phyloP scores from a whole-genome alignment of 768 basidiomycete genomes.

The Tylopilus plumbeoviolaceoides region DNA sequence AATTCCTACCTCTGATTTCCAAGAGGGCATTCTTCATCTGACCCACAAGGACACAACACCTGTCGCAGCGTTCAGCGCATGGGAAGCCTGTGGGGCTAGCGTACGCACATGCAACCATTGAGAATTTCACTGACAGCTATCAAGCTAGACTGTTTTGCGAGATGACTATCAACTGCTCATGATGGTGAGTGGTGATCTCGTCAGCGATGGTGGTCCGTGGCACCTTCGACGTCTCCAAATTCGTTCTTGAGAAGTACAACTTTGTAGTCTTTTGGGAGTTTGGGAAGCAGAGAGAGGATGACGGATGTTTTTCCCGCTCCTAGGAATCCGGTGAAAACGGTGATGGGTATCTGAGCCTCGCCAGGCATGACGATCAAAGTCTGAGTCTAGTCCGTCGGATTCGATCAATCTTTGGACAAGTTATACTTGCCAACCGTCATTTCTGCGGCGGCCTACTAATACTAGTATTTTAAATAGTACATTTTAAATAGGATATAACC shows the following conservation, averaged over 20 bases:
- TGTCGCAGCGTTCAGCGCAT: slow-evolving; percentile 25
- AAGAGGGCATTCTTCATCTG: slow-evolving; percentile 89
- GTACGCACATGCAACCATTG: slow-evolving; percentile 86
- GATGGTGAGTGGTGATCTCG: slow-evolving; percentile 1
- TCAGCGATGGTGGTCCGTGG: neutral
- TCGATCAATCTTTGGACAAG: neutral
- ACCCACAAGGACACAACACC: slow-evolving; percentile 92
- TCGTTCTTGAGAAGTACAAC: slow-evolving; percentile 94
- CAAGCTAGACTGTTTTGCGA: slow-evolving; percentile 80
- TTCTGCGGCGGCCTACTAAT: no score
- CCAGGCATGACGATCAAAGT: slow-evolving; percentile 7
- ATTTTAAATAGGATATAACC: no score
- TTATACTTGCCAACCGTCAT: neutral
- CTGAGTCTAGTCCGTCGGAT: neutral
- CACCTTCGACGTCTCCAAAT: slow-evolving; percentile 91
- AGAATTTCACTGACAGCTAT: slow-evolving; percentile 89
- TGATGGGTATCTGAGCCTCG: slow-evolving; percentile 51
- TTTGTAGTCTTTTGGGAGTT: slow-evolving; percentile 81
- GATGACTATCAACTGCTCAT: slow-evolving; percentile 79
- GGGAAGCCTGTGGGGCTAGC: neutral
- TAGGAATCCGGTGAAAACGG: slow-evolving; percentile 93
- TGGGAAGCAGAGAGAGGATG: slow-evolving; percentile 79
- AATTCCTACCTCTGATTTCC: slow-evolving; percentile 72
- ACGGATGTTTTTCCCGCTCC: slow-evolving; percentile 78
- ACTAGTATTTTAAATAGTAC: no score